Base-by-base conservation (phyloP, 495 filamentous ascomycete species). In the Penicillium ochrochloron region DNA sequence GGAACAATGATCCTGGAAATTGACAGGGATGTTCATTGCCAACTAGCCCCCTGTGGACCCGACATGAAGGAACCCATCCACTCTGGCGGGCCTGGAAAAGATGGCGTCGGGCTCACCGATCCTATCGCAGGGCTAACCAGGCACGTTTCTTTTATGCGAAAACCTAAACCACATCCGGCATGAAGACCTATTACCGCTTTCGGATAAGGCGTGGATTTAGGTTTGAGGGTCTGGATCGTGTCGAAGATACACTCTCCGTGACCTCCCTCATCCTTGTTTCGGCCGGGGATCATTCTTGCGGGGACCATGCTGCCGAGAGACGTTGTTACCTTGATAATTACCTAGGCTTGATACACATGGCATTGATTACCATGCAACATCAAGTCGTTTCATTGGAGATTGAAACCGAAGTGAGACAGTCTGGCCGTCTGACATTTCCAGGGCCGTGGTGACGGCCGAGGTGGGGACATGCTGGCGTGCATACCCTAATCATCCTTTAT, bases 401-500 rank as follows among this genome's bases (percentile, higher is more conserved):
- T 14, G 21, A 19, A 12, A 29, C 5, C 12, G 14, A 31, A 15
- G 4, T 31, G 54, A 10, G n/a, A 12, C 25, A 27, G 42, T 11
- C 12, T 51, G 19, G 21, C n/a, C 27, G 46, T 44, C 21, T 59
- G 44, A 57, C 29, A 60, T 39, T 65, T 33, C 63, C 66, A 56
- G 55, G 51, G n/a, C 61, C 60, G 64, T 59, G 66, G 63, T 57
- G 52, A 68, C 29, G 61, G 66, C 63, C 41, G 57, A 48, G 53
- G 62, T 57, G 66, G 58, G 34, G 66, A 42, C 25, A 29, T 37
- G 25, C 17, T n/a, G 21, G 41, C 57, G 53, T 64, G 29, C 34
- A 54, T 59, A 61, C 63, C 57, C 54, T 67, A 65, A 60, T 64
- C 61, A 61, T 66, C 63, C 66, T 69, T 44, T 41, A 12, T 12